Evolutionary conservation across 768 basidiomycete genomes (phyloP).

Genomic region (Russula earlei): DNA sequence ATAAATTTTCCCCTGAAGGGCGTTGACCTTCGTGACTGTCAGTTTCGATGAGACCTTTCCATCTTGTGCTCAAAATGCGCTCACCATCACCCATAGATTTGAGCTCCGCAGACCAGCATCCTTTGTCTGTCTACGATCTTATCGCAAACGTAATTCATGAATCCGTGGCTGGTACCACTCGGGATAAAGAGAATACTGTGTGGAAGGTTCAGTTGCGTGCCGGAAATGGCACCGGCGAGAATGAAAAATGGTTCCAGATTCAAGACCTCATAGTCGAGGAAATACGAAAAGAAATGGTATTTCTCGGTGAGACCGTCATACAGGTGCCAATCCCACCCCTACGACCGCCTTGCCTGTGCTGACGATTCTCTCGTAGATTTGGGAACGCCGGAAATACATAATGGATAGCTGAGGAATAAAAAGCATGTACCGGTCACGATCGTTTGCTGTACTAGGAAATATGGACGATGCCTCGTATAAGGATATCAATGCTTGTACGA

Average conservation of each 20-base stretch:
- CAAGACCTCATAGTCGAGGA: slow-evolving; percentile 96
- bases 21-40: slow-evolving; percentile 88
- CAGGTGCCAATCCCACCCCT: slow-evolving; percentile 47
- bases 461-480: neutral
- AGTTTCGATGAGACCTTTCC: slow-evolving; percentile 26
- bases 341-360: slow-evolving; percentile 1
- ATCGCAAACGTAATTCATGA: slow-evolving; percentile 94
- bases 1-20: slow-evolving; percentile 94
- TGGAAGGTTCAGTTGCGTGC: slow-evolving; percentile 88
- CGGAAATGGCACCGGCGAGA: slow-evolving; percentile 65
- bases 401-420: neutral
- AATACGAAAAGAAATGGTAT: slow-evolving; percentile 96
- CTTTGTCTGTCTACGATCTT: slow-evolving; percentile 79
- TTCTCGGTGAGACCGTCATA: slow-evolving; percentile 90
- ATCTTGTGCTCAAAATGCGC: neutral
- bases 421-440: neutral
- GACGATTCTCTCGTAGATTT: slow-evolving; percentile 8
- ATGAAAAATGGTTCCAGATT: slow-evolving; percentile 92
- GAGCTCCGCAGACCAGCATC: slow-evolving; percentile 51
- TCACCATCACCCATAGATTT: slow-evolving; percentile 46
- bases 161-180: slow-evolving; percentile 90
- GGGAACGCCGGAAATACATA: slow-evolving; percentile 10
- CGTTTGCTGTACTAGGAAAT: neutral
- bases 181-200: slow-evolving; percentile 82
- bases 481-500: too few relatives aligned